Evolutionary conservation across 1,284 basidiomycete species (phyloP).

Genomic region (Trametes hirsuta): DNA sequence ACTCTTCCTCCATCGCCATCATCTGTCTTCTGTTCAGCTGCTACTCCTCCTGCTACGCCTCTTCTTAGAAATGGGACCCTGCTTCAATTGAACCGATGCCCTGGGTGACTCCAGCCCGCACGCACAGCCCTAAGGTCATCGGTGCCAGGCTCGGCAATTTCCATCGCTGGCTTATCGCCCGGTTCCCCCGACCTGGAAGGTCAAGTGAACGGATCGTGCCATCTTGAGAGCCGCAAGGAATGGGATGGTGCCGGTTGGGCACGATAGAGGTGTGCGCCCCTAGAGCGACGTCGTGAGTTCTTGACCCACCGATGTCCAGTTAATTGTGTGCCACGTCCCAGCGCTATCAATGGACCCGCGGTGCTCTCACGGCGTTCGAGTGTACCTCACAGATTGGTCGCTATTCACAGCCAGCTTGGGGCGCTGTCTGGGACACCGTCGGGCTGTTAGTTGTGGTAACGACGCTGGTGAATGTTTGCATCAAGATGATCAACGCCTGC

Average conservation of each 20-base stretch:
- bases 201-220: not conserved
- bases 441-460: conserved; percentile 13
- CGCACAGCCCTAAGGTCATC: not conserved
- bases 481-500: conserved; percentile 21
- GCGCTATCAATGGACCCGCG: not conserved
- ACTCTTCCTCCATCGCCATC: conserved; percentile 9
- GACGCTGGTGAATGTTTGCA: conserved; percentile 14
- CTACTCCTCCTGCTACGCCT: conserved; percentile 6
- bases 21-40: conserved; percentile 12
- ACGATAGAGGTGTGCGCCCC: not conserved
- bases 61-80: conserved; percentile 11
- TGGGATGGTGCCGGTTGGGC: not conserved
- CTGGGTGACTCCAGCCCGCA: conserved; percentile 5
- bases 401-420: not conserved
- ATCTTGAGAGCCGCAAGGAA: not conserved
- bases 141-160: not conserved
- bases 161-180: not conserved
- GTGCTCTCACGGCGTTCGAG: conserved; percentile 1
- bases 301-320: not conserved
- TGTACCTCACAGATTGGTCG: not conserved
- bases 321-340: conserved; percentile 9
- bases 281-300: conserved; percentile 2
- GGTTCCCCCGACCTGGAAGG: not conserved
- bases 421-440: not conserved
- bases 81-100: conserved; percentile 8